These are phyloP conservation scores for Paramecium caudatum DNA, from an alignment of 73 alveolate genomes.

Conservation along the genomic window DNA sequence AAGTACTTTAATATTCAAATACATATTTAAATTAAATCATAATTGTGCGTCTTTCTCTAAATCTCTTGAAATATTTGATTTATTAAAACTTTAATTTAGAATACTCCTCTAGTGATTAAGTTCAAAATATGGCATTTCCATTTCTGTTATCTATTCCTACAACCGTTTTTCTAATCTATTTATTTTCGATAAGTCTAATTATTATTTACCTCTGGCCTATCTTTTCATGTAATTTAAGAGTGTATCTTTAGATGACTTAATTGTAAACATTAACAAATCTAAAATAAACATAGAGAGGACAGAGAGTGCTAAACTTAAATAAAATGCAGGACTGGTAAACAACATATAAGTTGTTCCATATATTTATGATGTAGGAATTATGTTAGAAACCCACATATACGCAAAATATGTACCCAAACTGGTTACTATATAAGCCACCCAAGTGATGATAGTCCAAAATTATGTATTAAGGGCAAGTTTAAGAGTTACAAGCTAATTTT, in stretches of 20 bases:
- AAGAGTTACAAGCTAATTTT: constrained; percentile 67
- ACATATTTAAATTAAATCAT: constrained; percentile 9
- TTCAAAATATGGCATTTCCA: constrained; percentile 35
- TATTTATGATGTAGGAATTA: background rate
- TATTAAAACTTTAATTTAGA: background rate
- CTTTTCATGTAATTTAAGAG: constrained; percentile 40
- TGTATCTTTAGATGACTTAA: constrained; percentile 28
- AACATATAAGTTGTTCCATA: constrained; percentile 4
- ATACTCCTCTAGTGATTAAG: background rate
- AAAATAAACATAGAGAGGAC: constrained; percentile 52
- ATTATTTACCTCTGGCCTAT: background rate
- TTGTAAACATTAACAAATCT: constrained; percentile 46
- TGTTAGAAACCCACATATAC: constrained; percentile 9
- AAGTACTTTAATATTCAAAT: background rate
- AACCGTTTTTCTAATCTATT: constrained; percentile 2
- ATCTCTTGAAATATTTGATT: background rate
- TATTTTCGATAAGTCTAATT: constrained; percentile 17
- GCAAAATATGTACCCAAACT: constrained; percentile 57
- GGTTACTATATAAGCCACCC: constrained; percentile 56
- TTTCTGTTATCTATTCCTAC: background rate
- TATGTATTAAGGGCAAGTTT: constrained; percentile 59
- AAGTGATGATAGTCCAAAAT: constrained; percentile 72
- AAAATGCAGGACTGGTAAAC: constrained; percentile 51
- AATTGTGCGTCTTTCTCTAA: background rate
- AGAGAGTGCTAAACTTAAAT: constrained; percentile 2